Base-by-base conservation (phyloP, 176 grass and related monocot genomes). In the Leersia perrieri region DNA sequence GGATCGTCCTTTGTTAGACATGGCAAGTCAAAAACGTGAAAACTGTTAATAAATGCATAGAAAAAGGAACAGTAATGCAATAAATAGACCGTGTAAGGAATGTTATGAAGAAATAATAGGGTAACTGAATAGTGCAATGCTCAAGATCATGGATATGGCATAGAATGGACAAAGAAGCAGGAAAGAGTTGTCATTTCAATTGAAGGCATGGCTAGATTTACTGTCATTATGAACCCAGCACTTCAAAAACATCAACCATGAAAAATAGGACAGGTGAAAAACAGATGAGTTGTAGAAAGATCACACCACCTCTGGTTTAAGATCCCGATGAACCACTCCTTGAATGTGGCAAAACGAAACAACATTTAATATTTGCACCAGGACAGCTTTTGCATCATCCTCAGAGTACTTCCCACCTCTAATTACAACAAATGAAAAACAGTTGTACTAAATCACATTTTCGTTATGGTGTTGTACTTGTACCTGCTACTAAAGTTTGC, bases 321-420 rank as follows among this genome's bases (percentile, higher is more conserved):
- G 92, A 91, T 94, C 92, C 34, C 92, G 73, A 84, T 94, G 92
- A 72, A 94, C 92, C 68, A 94, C 92, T 74, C 92, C 92, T 87
- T 94, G 92, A 63, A 94, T 88, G 88, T 94, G 92, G 74, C 87
- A 94, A 87, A 94, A 94, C 22, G 92, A 80, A 63, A 91, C 92
- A 13, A 94, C 92, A 68, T 75, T 91, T 57, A 94, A 87, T 82
- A 94, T 89, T 73, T 94, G 92, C 44, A 89, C 87, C 57, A 94
- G 66, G 69, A 94, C 89, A 76, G 89, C 89, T 76, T 94, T 94
- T 36, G 92, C 89, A 82, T 94, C 89, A 74, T 94, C 92, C 87
- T 94, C 92, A 0, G 89, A 89, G 84, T 89, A 94, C 82, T 91
- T 94, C 3, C 92, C 92, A 82, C 92, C 92, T 82, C 92, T 94